Base-by-base conservation (phyloP, 2,329 filamentous ascomycete species). In the Aspergillus fumigatiaffinis region DNA sequence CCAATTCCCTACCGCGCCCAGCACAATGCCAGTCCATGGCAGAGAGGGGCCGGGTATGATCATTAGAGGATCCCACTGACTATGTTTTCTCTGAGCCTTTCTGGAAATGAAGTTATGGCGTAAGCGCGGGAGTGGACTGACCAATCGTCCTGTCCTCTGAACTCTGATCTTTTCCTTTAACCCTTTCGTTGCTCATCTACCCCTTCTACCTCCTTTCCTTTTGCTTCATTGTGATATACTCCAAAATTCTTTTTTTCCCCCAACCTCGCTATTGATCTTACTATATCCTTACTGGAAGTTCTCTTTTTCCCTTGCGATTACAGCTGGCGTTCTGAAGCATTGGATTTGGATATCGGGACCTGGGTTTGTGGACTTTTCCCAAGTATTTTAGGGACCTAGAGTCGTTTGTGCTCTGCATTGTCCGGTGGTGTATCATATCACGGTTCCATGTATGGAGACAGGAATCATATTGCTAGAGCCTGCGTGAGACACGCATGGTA, bases 41-140 rank as follows among this genome's bases (percentile, higher is more conserved):
- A 87, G 73, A 75, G 85, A 69, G 85, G 85, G 47, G 85, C 85
- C 32, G 85, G 85, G 48, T 87, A 87, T 65, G 84, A 87, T 58
- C 81, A 83, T 70, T 82, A 75, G 73, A 62, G 53, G 56, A 58
- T 35, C 60, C 51, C 52, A 50, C 58, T 59, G 59, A 64, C 58
- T 63, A 47, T 12, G 6, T 63, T 67, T 69, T 61, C 58, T 61
- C 60, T 7, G 14, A 53, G 60, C 64, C 60, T 69, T 66, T 63
- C 64, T 67, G 62, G 68, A 68, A 61, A 75, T 72, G 71, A 74
- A 73, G 68, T 72, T 68, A 75, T 70, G 70, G 70, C 68, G 65
- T 64, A 68, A 47, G 70, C 68, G 68, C 63, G 64, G 65, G 64
- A 63, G 58, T 62, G 63, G 62, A 63, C 62, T 68, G 63, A 64